These are phyloP conservation scores for Sphaerulina vaccinii DNA, from an alignment of 2,329 filamentous ascomycete species.

Conservation along the genomic window DNA sequence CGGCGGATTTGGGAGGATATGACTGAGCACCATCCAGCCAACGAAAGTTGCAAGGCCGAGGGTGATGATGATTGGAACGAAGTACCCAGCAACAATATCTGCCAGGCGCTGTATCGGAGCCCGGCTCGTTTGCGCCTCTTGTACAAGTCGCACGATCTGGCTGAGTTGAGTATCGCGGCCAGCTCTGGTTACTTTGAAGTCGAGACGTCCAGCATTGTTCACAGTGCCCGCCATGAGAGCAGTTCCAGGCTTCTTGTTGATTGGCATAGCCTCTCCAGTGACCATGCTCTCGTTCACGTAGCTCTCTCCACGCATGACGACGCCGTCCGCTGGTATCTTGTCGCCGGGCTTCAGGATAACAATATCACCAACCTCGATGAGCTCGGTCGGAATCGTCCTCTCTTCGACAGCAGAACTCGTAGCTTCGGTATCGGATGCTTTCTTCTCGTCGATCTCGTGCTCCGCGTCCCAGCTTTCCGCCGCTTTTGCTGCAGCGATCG, in stretches of 20 bases:
- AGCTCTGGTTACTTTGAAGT: constrained; percentile 88
- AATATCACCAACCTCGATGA: constrained; percentile 90
- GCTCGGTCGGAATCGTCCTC: constrained; percentile 84
- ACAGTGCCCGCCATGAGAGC: constrained; percentile 89
- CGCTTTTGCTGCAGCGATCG: constrained; percentile 87
- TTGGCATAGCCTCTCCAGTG: constrained; percentile 93
- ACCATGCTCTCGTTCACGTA: constrained; percentile 99
- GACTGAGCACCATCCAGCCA: constrained; percentile 92
- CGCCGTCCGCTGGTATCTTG: constrained; percentile 92
- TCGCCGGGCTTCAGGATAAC: constrained; percentile 91
- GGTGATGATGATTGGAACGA: constrained; percentile 83
- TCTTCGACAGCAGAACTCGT: constrained; percentile 71
- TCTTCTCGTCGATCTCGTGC: constrained; percentile 47
- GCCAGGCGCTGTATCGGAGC: constrained; percentile 93
- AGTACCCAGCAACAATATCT: constrained; percentile 87
- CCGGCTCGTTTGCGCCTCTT: constrained; percentile 90
- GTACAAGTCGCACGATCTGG: constrained; percentile 97
- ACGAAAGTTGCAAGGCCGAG: constrained; percentile 84
- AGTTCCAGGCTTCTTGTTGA: constrained; percentile 80
- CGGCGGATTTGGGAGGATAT: constrained; percentile 79
- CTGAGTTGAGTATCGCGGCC: constrained; percentile 95
- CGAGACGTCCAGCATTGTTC: constrained; percentile 86
- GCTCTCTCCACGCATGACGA: constrained; percentile 82
- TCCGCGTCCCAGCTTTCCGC: constrained; percentile 70
- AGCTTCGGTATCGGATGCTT: constrained; percentile 35